Base-by-base conservation (phyloP, 352 stramenopile genomes). In the Globisporangium abappressorium region DNA sequence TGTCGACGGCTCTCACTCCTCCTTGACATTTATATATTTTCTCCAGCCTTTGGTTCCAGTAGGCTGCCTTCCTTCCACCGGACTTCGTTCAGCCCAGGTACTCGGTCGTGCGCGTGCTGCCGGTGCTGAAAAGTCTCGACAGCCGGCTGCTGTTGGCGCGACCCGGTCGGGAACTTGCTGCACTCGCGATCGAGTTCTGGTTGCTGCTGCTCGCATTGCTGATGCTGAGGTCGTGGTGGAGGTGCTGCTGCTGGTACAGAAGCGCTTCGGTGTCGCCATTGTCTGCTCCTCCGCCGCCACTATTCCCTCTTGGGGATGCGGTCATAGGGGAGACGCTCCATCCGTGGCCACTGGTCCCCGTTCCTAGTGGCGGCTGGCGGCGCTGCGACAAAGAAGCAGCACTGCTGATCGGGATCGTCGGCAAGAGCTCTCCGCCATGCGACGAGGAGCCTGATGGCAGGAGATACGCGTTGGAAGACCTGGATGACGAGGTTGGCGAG, bases 241-340 rank as follows among this genome's bases (percentile, higher is more conserved):
- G 51, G 30, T 70, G 61, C 34, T 78, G 66, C 59, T 79, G 67
- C 28, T 74, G 76, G 55, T 74, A 70, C 28, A 71, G 28, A 18
- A 68, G 58, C 38, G 51, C 53, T 18, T 70, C 69, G 46, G 22
- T 43, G 26, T 47, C 66, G 20, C 9, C 22, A 47, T 41, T 51
- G 43, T 51, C 43, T 51, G 43, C 43, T 51, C 9, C 36, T 3
- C 36, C 11, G 1, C 43, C 18, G 8, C 34, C 34, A 14, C 34
- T 9, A 51, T 51, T 60, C 24, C 5, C 62, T 26, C 20, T 58
- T 24, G 6, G 73, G 47, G n/a, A 75, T 73, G 56, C 75, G 3
- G 18, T 24, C 15, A 18, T 51, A 24, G 43, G 66, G 0, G 73
- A 59, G 18, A 75, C 75, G 56, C 77, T 84, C 77, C 75, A 84